A percentile compares a stretch with the other conserved stretches of the same genome.
phyloP scores from a whole-genome alignment of 23 red algal species.

The Gracilaria domingensis region DNA sequence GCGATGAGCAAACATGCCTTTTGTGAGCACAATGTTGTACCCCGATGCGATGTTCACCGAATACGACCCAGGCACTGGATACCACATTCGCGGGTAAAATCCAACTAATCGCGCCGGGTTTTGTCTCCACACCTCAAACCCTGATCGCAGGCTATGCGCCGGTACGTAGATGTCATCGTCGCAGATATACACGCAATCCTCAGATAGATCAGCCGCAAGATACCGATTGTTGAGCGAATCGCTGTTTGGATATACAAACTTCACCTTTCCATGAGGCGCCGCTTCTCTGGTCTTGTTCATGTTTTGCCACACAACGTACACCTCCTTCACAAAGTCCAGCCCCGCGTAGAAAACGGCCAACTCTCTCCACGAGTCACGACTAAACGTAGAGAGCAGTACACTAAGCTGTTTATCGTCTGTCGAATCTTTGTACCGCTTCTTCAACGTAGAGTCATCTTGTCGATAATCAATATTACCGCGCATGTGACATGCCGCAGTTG shows the following conservation, averaged over 20 bases:
- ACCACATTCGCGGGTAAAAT: constrained; percentile 80
- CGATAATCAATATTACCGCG: constrained; percentile 36
- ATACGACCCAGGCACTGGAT: constrained; percentile 36
- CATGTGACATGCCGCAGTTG: constrained; percentile 64
- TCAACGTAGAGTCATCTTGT: constrained; percentile 7
- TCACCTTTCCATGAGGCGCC: constrained; percentile 49
- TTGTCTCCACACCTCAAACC: constrained; percentile 80
- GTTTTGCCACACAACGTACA: constrained; percentile 87
- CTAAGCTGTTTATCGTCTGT: constrained; percentile 21
- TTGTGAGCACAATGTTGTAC: constrained; percentile 91
- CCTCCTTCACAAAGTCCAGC: constrained; percentile 72
- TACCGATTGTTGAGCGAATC: constrained; percentile 91
- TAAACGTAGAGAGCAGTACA: constrained; percentile 60
- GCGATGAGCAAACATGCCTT: constrained; percentile 84
- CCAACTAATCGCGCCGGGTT: constrained; percentile 72
- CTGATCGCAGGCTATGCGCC: constrained; percentile 58
- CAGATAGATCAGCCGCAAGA: constrained; percentile 53
- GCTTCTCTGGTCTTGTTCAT: constrained; percentile 41
- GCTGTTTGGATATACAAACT: constrained; percentile 63
- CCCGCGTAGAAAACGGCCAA: constrained; percentile 36
- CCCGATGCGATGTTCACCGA: constrained; percentile 46
- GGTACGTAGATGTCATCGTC: constrained; percentile 87
- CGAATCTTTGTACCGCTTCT: constrained; percentile 39
- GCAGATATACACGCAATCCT: constrained; percentile 73
- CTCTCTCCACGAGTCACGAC: constrained; percentile 45